phyloP scores from a whole-genome alignment of 257 asterid genomes.

The Solanum pennellii region DNA sequence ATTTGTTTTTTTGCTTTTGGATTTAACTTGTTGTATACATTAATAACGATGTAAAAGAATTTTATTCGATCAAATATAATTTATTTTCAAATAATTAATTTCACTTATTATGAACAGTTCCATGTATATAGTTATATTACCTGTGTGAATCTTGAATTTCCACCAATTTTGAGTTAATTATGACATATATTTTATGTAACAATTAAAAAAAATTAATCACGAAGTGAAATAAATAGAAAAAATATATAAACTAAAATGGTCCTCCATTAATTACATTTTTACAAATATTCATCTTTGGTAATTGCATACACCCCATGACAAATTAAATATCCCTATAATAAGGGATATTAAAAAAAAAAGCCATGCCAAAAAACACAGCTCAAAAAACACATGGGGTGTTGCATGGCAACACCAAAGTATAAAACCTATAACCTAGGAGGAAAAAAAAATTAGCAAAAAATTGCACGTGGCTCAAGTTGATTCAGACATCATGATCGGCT shows the following conservation, averaged over 20 bases:
- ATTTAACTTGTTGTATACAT: background rate
- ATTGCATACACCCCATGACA: slow-evolving; percentile 8
- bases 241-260: background rate
- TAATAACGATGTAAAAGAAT: background rate
- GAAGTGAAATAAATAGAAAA: background rate
- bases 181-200: background rate
- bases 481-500: background rate
- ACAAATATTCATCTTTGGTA: background rate
- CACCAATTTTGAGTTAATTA: background rate
- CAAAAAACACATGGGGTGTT: slow-evolving; percentile 14
- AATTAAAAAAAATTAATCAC: background rate
- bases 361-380: slow-evolving; percentile 30
- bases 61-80: background rate
- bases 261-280: background rate
- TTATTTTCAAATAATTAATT: background rate
- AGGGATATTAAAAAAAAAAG: background rate
- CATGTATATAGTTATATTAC: no score
- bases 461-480: background rate
- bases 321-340: background rate
- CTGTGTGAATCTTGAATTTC: background rate
- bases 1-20: background rate
- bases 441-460: background rate
- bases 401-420: background rate
- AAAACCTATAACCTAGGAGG: background rate
- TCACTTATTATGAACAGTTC: no score